Percentiles rank a stretch among this genome's conserved stretches.
Conservation (phyloP, 129 eudicot genomes). For the Daucus carota region DNA sequence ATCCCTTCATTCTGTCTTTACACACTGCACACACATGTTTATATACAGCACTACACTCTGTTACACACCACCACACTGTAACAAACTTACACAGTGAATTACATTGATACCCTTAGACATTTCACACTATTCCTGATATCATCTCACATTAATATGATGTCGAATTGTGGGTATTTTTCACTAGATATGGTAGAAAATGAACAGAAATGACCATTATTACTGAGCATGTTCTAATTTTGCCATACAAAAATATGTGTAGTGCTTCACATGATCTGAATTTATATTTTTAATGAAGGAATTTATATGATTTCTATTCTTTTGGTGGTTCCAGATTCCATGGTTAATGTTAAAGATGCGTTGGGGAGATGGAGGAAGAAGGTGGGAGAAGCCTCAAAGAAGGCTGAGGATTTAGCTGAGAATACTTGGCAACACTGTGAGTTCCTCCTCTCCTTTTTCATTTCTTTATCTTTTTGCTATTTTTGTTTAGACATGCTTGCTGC, state of each 20-base stretch:
- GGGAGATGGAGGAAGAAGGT: conserved; percentile 88
- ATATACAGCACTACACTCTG: no score
- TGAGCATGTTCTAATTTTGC: neutral
- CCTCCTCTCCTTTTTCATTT: neutral
- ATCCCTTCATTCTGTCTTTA: no score
- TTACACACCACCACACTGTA: no score
- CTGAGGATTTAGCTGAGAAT: conserved; percentile 54
- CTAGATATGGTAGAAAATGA: neutral
- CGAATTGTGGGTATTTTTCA: no score
- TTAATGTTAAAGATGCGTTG: conserved; percentile 52
- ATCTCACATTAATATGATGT: no score
- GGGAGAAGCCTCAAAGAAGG: conserved; percentile 62
- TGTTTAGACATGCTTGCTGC: neutral
- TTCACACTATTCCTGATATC: no score
- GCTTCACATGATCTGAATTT: neutral
- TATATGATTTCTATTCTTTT: conserved; percentile 2
- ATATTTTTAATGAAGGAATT: neutral
- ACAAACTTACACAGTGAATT: no score
- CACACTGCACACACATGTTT: no score
- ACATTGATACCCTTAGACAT: no score
- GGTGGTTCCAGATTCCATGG: conserved; percentile 49
- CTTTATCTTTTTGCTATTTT: neutral
- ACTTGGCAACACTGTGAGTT: conserved; percentile 67
- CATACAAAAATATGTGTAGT: neutral
- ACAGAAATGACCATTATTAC: neutral